Evolutionary conservation across 176 grass and related monocot genomes (phyloP), one percentile per base, ranked within the genome.

Genomic region (Typha latifolia): DNA sequence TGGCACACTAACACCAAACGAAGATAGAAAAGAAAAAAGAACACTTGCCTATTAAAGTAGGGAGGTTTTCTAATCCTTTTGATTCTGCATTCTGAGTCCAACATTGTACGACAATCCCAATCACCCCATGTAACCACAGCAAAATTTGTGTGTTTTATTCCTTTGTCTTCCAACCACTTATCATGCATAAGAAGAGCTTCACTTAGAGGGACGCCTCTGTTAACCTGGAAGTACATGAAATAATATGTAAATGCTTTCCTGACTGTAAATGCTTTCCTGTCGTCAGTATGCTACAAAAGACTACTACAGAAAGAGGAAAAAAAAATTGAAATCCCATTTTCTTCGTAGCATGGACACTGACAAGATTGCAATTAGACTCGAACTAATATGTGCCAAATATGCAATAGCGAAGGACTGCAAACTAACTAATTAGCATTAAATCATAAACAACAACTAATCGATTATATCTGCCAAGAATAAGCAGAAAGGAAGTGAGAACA

Each of bases 111-210:
- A 43, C 88, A 97, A 82, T 97, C 89, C 88, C 94, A 97, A 66
- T 97, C 86, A 78, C 85, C 89, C 94, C 89, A 97, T 67, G 94
- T 97, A 57, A 90, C 88, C 52, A 92, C 74, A 74, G 83, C 89
- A 81, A 92, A 92, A 51, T 82, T 92, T 74, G 73, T 97, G 75
- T 92, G 79, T 70, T 97, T 97, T 51, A 97, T 92, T 68, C 94
- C 94, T 75, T 92, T 97, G 15, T 97, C 84, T 69, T 97, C 94
- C 62, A 97, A 76, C 94, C 94, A 97, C 62, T 92, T 97, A 67
- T 97, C 94, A 76, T 97, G 94, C 94, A 97, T 97, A 64, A 97
- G 77, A 63, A 97, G 77, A 65, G 94, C 94, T 84, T 97, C 94
- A 80, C 85, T 86, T 52, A 97, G 64, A 64, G 94, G 83, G 32